Evolutionary conservation across 1,284 basidiomycete species (phyloP), one percentile per base, ranked within the genome.

Genomic region (Marasmius tenuissimus): DNA sequence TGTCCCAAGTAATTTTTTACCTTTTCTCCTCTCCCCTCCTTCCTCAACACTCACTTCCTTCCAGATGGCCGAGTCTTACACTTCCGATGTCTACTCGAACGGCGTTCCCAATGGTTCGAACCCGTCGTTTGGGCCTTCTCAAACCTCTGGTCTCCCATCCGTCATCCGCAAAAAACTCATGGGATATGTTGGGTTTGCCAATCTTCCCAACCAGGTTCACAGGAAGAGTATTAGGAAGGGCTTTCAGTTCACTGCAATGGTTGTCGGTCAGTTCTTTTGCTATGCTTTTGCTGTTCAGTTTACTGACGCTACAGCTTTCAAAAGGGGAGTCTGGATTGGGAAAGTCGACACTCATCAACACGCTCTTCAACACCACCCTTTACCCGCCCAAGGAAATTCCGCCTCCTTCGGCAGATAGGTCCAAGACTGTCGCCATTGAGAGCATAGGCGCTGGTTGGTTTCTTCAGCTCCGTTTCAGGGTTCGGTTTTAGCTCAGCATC

Each of bases 271-370:
- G 94, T 87, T 56, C 58, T 73, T 61, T 65, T 59, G 63, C 64
- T 69, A 69, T 66, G 65, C 69, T 60, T 69, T 70, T 70, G 60
- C 62, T 67, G 69, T 58, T 61, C 57, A 49, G 59, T 61, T 67
- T 65, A 42, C 34, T 51, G n/a, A 52, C 48, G 16, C 45, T 45
- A 8, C 52, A 57, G 63, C 59, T 60, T 54, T 61, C 63, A 66
- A 63, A 73, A 97, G 95, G 96, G 78, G 96, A 98, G 81, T 97
- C 96, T 57, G 96, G 96, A 60, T 84, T 98, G 66, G 96, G 96
- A 66, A 98, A 98, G 82, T 98, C 96, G 16, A 98, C 96, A 10
- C 85, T 98, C 72, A 90, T 98, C 76, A 98, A 98, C 80, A 98
- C 96, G 18, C 85, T 98, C 66, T 98, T 98, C 85, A 94, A 97